Percentiles rank a stretch among this genome's conserved stretches.
Conservation (phyloP, 1,284 basidiomycete genomes). For the Malassezia arunalokei region DNA sequence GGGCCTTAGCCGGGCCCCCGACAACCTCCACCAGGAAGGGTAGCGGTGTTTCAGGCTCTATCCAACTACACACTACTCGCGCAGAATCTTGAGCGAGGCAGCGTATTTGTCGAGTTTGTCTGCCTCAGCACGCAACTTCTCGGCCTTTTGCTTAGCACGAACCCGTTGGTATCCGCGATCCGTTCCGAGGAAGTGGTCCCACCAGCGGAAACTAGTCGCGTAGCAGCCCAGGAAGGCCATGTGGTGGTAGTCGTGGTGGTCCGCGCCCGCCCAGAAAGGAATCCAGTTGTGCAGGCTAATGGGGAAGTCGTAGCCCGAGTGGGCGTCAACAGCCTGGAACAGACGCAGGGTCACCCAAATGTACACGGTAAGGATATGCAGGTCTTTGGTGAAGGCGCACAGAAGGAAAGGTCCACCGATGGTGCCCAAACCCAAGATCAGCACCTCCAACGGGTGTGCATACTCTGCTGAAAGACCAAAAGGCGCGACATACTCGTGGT, state of each 20-base stretch:
- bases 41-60: no score
- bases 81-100: not conserved
- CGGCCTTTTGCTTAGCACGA: constrained; percentile 32
- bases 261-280: constrained; percentile 96
- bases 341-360: constrained; percentile 85
- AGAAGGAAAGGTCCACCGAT: constrained; percentile 78
- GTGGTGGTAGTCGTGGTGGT: constrained; percentile 64
- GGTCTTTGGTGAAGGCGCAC: constrained; percentile 53
- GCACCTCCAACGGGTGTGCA: constrained; percentile 83
- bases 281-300: constrained; percentile 80
- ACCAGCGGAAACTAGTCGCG: constrained; percentile 44
- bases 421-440: constrained; percentile 74
- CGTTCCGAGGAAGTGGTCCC: constrained; percentile 43
- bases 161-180: constrained; percentile 39
- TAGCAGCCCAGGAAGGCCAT: constrained; percentile 41
- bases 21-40: no score
- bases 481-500: constrained; percentile 93
- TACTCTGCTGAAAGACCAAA: constrained; percentile 97
- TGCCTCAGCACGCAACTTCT: constrained; percentile 1
- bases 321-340: constrained; percentile 94
- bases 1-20: no score
- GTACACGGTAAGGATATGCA: constrained; percentile 82
- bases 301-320: constrained; percentile 72
- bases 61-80: not conserved
- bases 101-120: constrained; percentile 2